These are phyloP conservation scores for Termitomyces sp. DNA, from an alignment of 768 basidiomycete genomes.

Conservation along the genomic window DNA sequence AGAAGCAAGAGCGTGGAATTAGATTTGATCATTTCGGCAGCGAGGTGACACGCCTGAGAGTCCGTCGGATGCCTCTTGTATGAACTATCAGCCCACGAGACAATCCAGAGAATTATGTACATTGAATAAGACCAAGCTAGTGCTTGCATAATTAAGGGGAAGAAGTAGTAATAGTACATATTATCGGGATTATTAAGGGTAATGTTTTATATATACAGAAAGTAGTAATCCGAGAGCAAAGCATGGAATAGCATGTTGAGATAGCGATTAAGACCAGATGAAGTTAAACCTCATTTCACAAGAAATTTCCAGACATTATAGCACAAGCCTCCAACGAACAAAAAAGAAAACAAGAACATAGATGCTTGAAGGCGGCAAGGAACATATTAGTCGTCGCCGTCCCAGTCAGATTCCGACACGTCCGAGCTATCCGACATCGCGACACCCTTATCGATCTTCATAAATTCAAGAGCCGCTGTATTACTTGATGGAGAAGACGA, in stretches of 20 bases:
- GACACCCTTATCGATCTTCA: background rate
- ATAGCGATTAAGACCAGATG: background rate
- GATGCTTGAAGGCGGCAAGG: too few species aligned
- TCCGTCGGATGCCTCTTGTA: background rate
- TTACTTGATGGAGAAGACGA: background rate
- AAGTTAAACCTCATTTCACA: background rate
- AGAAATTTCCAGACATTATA: background rate
- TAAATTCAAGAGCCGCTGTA: background rate
- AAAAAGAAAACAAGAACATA: background rate
- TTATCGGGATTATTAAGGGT: background rate
- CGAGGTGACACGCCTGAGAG: background rate
- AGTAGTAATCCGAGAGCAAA: background rate
- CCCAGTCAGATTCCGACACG: background rate
- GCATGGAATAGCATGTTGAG: background rate
- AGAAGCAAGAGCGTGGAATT: background rate
- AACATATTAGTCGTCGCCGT: background rate
- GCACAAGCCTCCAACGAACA: background rate
- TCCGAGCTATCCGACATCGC: background rate
- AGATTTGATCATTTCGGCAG: background rate
- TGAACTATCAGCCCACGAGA: too few species aligned
- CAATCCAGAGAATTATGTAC: background rate
- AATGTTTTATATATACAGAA: background rate
- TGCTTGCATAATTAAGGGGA: background rate
- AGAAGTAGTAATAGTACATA: background rate
- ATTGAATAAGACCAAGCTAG: background rate